Evolutionary conservation across 225 moss, liverwort and hornwort species (phyloP).

Genomic region (Physcomitrellopsis africana): DNA sequence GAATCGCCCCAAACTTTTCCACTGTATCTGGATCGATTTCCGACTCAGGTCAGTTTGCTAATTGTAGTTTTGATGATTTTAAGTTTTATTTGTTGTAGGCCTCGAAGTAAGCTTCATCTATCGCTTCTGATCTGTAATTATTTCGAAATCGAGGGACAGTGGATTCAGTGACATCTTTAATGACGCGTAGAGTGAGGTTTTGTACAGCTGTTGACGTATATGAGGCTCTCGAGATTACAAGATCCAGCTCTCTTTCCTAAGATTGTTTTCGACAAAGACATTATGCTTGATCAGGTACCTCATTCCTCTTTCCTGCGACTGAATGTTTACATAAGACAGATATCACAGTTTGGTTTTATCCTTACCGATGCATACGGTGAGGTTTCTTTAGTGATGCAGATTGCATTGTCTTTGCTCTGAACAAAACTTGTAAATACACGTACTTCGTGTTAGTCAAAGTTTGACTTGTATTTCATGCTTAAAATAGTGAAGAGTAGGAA

Average conservation of each 20-base stretch:
- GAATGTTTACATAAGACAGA: neutral
- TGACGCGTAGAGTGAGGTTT: conserved; percentile 16
- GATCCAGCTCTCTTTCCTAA: conserved; percentile 97
- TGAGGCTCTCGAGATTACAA: conserved; percentile 85
- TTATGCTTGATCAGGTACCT: conserved; percentile 89
- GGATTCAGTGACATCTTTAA: neutral
- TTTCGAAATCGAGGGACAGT: conserved; percentile 16
- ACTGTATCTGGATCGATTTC: conserved; percentile 84
- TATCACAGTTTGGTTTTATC: too few species aligned
- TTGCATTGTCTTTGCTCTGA: too few species aligned
- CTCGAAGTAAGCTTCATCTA: neutral
- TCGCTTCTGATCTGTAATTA: neutral
- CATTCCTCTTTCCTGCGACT: neutral
- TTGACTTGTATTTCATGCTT: neutral
- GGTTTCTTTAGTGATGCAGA: too few species aligned
- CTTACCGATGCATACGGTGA: too few species aligned
- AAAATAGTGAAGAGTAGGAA: neutral
- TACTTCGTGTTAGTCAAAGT: neutral
- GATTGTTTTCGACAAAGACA: conserved; percentile 79
- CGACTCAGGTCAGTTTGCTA: conserved; percentile 71
- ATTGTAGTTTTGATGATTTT: neutral
- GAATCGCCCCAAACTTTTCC: conserved; percentile 81
- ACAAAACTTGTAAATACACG: too few species aligned
- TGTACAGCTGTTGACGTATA: conserved; percentile 88
- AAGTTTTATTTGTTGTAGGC: neutral